These are phyloP conservation scores for Phyllachora maydis DNA, from an alignment of 2,329 filamentous ascomycete species.

Conservation along the genomic window DNA sequence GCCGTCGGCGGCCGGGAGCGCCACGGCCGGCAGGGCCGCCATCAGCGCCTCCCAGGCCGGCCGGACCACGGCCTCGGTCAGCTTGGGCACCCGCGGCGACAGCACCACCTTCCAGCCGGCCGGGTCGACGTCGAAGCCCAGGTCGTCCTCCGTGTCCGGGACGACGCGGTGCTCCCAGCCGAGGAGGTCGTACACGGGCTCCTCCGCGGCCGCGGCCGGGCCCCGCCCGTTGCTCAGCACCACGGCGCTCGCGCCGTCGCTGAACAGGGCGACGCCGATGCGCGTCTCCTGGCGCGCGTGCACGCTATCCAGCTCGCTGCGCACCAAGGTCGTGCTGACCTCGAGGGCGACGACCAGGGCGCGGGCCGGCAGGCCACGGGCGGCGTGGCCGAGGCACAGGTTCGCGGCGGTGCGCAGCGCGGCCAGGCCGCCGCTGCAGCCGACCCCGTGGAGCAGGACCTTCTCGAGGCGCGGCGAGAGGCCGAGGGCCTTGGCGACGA, in stretches of 20 bases:
- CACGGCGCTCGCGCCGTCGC: slow-evolving; percentile 46
- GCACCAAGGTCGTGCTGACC: slow-evolving; percentile 36
- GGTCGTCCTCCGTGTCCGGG: slow-evolving; percentile 36
- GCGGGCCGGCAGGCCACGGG: slow-evolving; percentile 35
- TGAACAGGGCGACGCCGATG: slow-evolving; percentile 47
- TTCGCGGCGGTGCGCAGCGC: slow-evolving; percentile 43
- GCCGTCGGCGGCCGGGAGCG: slow-evolving; percentile 25
- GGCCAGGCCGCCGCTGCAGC: slow-evolving; percentile 43
- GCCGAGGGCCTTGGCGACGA: slow-evolving; percentile 35
- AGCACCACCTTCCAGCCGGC: slow-evolving; percentile 48
- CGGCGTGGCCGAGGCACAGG: slow-evolving; percentile 40
- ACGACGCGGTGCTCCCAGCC: slow-evolving; percentile 45
- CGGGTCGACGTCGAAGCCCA: slow-evolving; percentile 45
- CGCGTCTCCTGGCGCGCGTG: slow-evolving; percentile 35
- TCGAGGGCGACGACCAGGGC: slow-evolving; percentile 46
- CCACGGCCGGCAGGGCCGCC: slow-evolving; percentile 21
- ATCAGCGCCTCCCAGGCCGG: slow-evolving; percentile 34
- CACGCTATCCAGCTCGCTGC: slow-evolving; percentile 45
- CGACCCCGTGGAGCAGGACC: slow-evolving; percentile 43
- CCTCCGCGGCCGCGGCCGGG: slow-evolving; percentile 13
- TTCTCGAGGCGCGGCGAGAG: slow-evolving; percentile 39
- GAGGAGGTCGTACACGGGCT: slow-evolving; percentile 35
- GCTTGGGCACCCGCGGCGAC: slow-evolving; percentile 35
- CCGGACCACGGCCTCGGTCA: slow-evolving; percentile 27
- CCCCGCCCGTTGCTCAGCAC: slow-evolving; percentile 44